Percentiles rank a stretch among this genome's conserved stretches.
phyloP scores from a whole-genome alignment of 176 grass and related monocot species.

The Puya raimondii region DNA sequence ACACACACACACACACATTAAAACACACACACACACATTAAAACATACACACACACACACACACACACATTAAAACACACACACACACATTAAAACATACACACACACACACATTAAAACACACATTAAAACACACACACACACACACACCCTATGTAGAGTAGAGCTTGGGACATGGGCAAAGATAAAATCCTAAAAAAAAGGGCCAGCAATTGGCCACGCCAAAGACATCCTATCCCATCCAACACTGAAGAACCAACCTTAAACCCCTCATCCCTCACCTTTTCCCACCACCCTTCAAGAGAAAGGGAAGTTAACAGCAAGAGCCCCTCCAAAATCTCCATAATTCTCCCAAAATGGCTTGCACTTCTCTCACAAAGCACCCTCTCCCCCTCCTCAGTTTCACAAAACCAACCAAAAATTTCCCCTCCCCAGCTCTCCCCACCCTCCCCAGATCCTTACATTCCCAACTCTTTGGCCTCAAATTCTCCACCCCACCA shows the following conservation, averaged over 20 bases:
- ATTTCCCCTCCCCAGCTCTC: not conserved
- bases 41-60: no score
- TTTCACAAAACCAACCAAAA: not conserved
- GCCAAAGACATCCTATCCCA: not conserved
- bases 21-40: no score
- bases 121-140: no score
- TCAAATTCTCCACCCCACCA: constrained; percentile 8
- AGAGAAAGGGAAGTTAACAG: not conserved
- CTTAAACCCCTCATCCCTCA: constrained; percentile 18
- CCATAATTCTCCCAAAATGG: constrained; percentile 1
- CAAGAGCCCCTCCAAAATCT: not conserved
- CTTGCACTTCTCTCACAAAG: constrained; percentile 16
- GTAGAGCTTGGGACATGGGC: not conserved
- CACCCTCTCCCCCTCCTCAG: constrained; percentile 8
- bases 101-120: no score
- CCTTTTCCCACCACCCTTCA: not conserved
- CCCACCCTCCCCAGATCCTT: constrained; percentile 1
- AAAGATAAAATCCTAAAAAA: not conserved
- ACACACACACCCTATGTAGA: not conserved
- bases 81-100: no score
- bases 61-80: no score
- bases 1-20: no score
- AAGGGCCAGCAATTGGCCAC: constrained; percentile 17
- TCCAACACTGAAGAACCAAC: not conserved
- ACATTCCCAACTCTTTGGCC: constrained; percentile 18